Conservation (phyloP, 495 filamentous ascomycete species). For the Astrothelium subdiscretum region DNA sequence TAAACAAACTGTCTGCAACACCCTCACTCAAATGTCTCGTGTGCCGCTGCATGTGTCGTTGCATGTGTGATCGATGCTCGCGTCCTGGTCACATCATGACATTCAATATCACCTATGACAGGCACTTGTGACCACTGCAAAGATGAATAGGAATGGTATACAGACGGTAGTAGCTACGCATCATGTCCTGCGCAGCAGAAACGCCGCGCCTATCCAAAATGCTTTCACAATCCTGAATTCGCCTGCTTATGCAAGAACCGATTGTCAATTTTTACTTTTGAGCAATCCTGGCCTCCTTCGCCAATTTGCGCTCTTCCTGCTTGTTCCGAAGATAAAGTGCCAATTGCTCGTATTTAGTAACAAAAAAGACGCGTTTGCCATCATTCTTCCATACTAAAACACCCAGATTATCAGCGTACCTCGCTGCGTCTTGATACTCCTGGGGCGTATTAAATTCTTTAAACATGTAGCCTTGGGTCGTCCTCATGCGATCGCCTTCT, state of each 20-base stretch:
- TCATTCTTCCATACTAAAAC: constrained; percentile 81
- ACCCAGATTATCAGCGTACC: constrained; percentile 86
- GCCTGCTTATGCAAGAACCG: not conserved
- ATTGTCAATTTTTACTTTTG: not conserved
- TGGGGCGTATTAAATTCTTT: constrained; percentile 65
- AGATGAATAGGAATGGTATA: too few species aligned
- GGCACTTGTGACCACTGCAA: too few species aligned
- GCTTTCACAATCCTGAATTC: not conserved
- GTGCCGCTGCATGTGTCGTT: too few species aligned
- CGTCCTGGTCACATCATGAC: too few species aligned
- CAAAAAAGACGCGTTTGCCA: constrained; percentile 70
- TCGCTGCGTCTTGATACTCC: constrained; percentile 64
- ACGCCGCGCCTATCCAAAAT: not conserved
- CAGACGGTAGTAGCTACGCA: too few species aligned
- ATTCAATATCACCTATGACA: too few species aligned
- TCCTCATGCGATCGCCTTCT: constrained; percentile 83
- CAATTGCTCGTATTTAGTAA: constrained; percentile 74
- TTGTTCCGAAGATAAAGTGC: constrained; percentile 63
- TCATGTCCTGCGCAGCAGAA: not conserved
- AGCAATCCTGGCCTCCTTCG: not conserved
- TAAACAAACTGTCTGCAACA: too few species aligned
- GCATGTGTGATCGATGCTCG: too few species aligned
- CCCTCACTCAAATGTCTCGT: too few species aligned
- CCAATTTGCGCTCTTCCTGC: constrained; percentile 18
- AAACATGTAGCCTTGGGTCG: constrained; percentile 74